These are phyloP conservation scores for Strobilomyces confusus DNA, from an alignment of 768 basidiomycete genomes.

Conservation along the genomic window DNA sequence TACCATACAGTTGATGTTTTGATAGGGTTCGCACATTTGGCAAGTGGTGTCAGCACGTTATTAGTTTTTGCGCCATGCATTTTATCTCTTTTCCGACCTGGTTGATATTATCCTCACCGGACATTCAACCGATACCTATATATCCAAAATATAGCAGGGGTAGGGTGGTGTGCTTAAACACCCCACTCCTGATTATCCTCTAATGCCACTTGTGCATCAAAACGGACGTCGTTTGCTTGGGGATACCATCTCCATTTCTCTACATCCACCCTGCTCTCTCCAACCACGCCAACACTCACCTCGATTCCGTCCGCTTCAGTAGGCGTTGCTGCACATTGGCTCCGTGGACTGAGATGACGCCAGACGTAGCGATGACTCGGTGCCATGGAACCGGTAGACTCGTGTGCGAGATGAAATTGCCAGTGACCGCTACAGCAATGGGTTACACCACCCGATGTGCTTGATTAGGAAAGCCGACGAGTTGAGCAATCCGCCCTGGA, in stretches of 20 bases:
- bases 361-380: conserved; percentile 64
- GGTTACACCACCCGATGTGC: conserved; percentile 53
- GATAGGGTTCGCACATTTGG: conserved; percentile 24
- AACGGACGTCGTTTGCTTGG: conserved; percentile 1
- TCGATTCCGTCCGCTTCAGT: conserved; percentile 76
- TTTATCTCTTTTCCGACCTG: background rate
- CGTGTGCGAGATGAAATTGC: conserved; percentile 60
- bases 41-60: too few relatives aligned
- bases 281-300: conserved; percentile 48
- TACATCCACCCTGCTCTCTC: conserved; percentile 53
- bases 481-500: conserved; percentile 61
- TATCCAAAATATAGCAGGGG: background rate
- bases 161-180: background rate
- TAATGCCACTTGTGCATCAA: background rate
- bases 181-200: conserved; percentile 13
- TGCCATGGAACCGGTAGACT: conserved; percentile 74
- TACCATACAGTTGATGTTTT: conserved; percentile 43
- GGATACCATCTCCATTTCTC: conserved; percentile 62
- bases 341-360: conserved; percentile 56
- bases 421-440: conserved; percentile 50
- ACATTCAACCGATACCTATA: background rate
- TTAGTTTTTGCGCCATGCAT: background rate
- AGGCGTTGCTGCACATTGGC: conserved; percentile 53
- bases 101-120: background rate
- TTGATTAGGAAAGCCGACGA: conserved; percentile 70